phyloP scores from a whole-genome alignment of 1,139 yeast species.

The Spencermartinsiella ligniputridi region DNA sequence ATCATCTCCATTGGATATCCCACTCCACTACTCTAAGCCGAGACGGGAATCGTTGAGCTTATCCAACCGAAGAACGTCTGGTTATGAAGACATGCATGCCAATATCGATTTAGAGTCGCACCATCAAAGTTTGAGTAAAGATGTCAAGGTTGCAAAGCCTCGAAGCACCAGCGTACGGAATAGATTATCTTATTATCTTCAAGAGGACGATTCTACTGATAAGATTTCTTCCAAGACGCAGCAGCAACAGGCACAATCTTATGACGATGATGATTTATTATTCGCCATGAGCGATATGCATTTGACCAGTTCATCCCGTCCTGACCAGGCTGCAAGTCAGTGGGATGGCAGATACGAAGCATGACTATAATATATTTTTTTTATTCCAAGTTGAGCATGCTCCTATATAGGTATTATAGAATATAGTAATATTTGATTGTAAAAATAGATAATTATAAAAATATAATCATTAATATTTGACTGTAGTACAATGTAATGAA shows the following conservation, averaged over 20 bases:
- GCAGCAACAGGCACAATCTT: slow-evolving; percentile 7
- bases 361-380: no score
- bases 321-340: slow-evolving; percentile 63
- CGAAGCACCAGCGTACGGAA: slow-evolving; percentile 8
- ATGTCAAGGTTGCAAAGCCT: slow-evolving; percentile 4
- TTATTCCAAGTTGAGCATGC: no score
- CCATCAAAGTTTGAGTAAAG: slow-evolving; percentile 16
- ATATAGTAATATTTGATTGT: background rate
- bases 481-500: background rate
- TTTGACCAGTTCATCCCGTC: slow-evolving; percentile 36
- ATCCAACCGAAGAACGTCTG: slow-evolving; percentile 17
- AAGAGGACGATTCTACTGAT: slow-evolving; percentile 12
- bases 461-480: background rate
- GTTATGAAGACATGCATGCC: slow-evolving; percentile 21
- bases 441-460: background rate
- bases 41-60: slow-evolving; percentile 19
- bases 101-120: slow-evolving; percentile 17
- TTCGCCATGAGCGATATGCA: slow-evolving; percentile 93
- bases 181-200: slow-evolving; percentile 14
- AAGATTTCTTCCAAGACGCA: slow-evolving; percentile 1
- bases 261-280: slow-evolving; percentile 74
- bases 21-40: slow-evolving; percentile 8
- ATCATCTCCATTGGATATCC: slow-evolving; percentile 19
- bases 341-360: background rate
- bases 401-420: slow-evolving; percentile 1